Conservation (phyloP, 2,329 filamentous ascomycete species). For the Penicillium sp. region DNA sequence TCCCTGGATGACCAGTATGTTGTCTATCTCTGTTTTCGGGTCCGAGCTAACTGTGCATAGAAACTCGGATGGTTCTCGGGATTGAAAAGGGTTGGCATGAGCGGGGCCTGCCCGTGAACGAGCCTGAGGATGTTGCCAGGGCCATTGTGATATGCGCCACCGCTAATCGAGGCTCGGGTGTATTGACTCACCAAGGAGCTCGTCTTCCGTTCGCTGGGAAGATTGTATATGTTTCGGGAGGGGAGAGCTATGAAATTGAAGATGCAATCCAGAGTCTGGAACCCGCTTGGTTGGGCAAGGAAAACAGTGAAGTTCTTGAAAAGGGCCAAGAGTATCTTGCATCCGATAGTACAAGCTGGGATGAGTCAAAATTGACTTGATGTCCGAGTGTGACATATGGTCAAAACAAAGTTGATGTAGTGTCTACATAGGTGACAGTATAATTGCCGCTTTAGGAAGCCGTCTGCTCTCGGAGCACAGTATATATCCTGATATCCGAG, state of each 20-base stretch:
- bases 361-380: conserved; percentile 3
- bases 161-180: conserved; percentile 16
- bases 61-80: conserved; percentile 14
- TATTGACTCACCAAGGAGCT: conserved; percentile 11
- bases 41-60: neutral
- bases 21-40: neutral
- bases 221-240: conserved; percentile 23
- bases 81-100: conserved; percentile 24
- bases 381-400: neutral
- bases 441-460: too few relatives aligned
- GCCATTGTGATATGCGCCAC: conserved; percentile 22
- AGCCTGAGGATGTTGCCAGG: conserved; percentile 20
- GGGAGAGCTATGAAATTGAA: conserved; percentile 27
- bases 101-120: conserved; percentile 21
- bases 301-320: conserved; percentile 22
- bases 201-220: conserved; percentile 22
- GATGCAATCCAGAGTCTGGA: conserved; percentile 21
- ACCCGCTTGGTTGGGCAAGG: conserved; percentile 33
- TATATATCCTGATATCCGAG: too few relatives aligned
- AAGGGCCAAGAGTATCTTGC: conserved; percentile 12
- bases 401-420: neutral
- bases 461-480: too few relatives aligned
- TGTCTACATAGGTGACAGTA: neutral
- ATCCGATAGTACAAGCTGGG: conserved; percentile 10
- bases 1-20: conserved; percentile 15